Percentiles rank a stretch among this genome's conserved stretches.
These are phyloP conservation scores for Wolfiporia cocos DNA, from an alignment of 1,284 basidiomycete species.

Conservation along the genomic window DNA sequence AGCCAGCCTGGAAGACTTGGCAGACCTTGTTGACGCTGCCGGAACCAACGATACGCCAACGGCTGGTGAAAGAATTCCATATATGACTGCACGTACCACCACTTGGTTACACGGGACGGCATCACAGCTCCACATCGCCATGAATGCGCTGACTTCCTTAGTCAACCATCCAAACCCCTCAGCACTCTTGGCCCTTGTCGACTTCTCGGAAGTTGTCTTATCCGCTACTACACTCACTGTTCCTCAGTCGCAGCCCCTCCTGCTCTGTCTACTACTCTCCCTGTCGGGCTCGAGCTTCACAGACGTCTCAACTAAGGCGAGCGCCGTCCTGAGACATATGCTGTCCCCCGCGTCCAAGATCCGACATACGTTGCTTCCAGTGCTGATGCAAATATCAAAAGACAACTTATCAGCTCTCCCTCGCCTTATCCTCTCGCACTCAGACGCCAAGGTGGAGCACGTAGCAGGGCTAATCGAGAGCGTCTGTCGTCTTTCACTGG, in stretches of 20 bases:
- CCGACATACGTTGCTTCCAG: conserved; percentile 43
- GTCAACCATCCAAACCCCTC: conserved; percentile 59
- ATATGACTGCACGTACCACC: conserved; percentile 42
- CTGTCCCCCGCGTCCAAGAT: conserved; percentile 35
- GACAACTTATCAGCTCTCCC: conserved; percentile 73
- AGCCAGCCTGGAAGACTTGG: conserved; percentile 58
- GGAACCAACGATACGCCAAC: conserved; percentile 8
- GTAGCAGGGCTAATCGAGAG: conserved; percentile 63
- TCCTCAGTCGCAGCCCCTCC: conserved; percentile 55
- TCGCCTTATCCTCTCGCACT: conserved; percentile 60
- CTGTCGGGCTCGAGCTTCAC: conserved; percentile 50
- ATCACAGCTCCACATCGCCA: conserved; percentile 64
- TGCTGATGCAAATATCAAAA: conserved; percentile 46
- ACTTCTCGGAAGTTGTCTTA: conserved; percentile 52
- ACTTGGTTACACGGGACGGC: conserved; percentile 60
- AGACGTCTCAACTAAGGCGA: conserved; percentile 48
- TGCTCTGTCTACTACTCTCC: conserved; percentile 65
- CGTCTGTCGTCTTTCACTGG: conserved; percentile 51
- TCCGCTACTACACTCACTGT: conserved; percentile 51
- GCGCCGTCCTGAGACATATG: conserved; percentile 38
- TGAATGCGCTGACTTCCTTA: conserved; percentile 54
- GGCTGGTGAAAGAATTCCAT: conserved; percentile 25
- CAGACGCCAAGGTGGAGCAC: conserved; percentile 69
- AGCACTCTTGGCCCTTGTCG: conserved; percentile 52
- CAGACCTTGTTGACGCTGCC: conserved; percentile 24